Base-by-base conservation (phyloP, 768 basidiomycete genomes). In the Dendrothele bispora region DNA sequence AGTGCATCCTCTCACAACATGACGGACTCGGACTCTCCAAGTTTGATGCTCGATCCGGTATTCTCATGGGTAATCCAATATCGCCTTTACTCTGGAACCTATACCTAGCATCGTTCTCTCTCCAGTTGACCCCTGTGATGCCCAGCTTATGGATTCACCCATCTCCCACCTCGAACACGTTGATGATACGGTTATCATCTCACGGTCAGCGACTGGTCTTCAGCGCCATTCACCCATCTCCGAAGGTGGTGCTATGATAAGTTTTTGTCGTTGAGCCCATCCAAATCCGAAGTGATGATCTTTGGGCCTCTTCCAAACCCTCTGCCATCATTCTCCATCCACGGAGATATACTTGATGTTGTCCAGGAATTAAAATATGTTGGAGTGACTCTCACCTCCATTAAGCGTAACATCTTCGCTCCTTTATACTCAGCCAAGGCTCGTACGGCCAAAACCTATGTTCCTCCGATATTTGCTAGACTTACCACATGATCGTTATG, bases 151-250 rank as follows among this genome's bases (percentile, higher is more conserved):
- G 14, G 50, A 42, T 7, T 15, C 15, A 2, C 21, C 21, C 11
- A 32, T 57, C n/a, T 53, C 58, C 10, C 59, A 59, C 24, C 52
- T 59, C n/a, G 58, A 59, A 42, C 59, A 61, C 35, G 59, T 56
- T 2, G 59, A 58, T 26, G 57, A 58, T 41, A 44, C 57, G 21
- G 50, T 49, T 28, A 37, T 60, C 6, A 17, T 55, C 20, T 54
- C 54, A 30, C 46, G 38, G 8, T 51, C 54, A 4, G 21, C 35
- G 11, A n/a, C 11, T 12, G 57, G 52, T 8, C 41, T 60, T 21
- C 59, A 60, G 42, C 30, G 30, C 17, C 58, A 58, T 40, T 59
- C 15, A 38, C 51, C 26, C 17, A 10, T 6, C 38, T 59, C 3
- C n/a, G 21, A 1, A 18, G n/a, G 10, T 61, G 59, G 59, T 61